Percentiles rank a stretch among this genome's conserved stretches.
phyloP scores from a whole-genome alignment of 768 basidiomycete genomes.

The Termitomyces sp. region DNA sequence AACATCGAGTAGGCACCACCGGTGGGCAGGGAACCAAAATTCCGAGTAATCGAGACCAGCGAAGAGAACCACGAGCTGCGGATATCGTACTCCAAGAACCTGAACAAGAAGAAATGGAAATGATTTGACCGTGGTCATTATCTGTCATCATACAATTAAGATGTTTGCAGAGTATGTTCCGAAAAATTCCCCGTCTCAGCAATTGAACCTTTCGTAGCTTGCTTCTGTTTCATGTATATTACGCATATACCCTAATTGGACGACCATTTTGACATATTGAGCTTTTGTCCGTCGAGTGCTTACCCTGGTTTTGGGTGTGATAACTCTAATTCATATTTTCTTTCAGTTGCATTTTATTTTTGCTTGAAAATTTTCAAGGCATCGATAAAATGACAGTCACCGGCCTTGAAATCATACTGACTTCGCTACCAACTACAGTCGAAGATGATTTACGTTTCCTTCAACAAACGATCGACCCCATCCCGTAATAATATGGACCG shows the following conservation, averaged over 20 bases:
- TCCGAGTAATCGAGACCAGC: slow-evolving; percentile 3
- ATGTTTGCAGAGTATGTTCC: neutral
- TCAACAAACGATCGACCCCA: too few species aligned
- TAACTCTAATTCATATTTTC: neutral
- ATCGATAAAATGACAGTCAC: too few species aligned
- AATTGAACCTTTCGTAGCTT: neutral
- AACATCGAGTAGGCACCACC: slow-evolving; percentile 4
- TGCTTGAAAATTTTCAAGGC: neutral
- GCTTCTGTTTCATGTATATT: neutral
- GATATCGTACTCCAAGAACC: slow-evolving; percentile 34
- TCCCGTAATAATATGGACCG: too few species aligned
- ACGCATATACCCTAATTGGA: neutral
- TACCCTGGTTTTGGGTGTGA: neutral
- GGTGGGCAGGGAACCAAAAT: slow-evolving; percentile 1
- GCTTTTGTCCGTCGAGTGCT: neutral
- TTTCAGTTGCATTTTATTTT: neutral
- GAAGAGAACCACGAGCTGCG: slow-evolving; percentile 6
- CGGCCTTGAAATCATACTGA: too few species aligned
- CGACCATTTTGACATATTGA: neutral
- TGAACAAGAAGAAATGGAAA: slow-evolving; percentile 38
- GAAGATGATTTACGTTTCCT: too few species aligned
- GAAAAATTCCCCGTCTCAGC: neutral
- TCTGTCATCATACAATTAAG: too few species aligned
- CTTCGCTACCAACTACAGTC: too few species aligned
- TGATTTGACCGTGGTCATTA: slow-evolving; percentile 3